Percentiles rank a stretch among this genome's conserved stretches.
Conservation (phyloP, 768 basidiomycete genomes). For the Mycena albidolilacea region DNA sequence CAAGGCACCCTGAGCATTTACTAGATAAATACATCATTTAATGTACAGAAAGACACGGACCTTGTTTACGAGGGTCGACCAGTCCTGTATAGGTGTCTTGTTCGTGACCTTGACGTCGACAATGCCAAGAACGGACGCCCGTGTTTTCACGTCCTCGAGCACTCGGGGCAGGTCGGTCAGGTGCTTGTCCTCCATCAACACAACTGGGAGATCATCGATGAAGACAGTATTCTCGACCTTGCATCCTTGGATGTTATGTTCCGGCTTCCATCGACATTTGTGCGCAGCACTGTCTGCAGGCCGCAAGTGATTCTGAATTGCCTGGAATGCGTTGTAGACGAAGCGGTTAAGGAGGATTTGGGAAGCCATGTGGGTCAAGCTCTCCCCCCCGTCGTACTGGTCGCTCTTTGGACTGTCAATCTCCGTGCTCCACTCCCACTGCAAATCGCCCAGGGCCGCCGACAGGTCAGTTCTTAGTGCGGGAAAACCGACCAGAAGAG, state of each 20-base stretch:
- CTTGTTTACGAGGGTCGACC: constrained; percentile 18
- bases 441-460: neutral
- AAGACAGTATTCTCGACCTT: too few species aligned
- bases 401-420: neutral
- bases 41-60: neutral
- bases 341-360: constrained; percentile 12
- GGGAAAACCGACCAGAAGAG: neutral
- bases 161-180: constrained; percentile 4
- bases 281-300: neutral
- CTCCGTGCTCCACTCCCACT: constrained; percentile 1
- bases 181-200: constrained; percentile 1
- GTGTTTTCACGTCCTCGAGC: constrained; percentile 2
- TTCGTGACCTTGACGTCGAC: constrained; percentile 9
- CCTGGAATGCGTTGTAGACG: neutral
- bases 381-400: neutral
- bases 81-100: constrained; percentile 5
- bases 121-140: neutral
- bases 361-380: neutral
- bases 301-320: constrained; percentile 4
- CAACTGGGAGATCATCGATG: too few species aligned
- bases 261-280: neutral
- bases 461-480: neutral
- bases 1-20: constrained; percentile 1
- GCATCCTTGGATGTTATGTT: neutral
- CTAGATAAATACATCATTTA: constrained; percentile 1